Evolutionary conservation across 1,284 basidiomycete genomes (phyloP), one percentile per base, ranked within the genome.

Genomic region (Ganoderma multipileum): DNA sequence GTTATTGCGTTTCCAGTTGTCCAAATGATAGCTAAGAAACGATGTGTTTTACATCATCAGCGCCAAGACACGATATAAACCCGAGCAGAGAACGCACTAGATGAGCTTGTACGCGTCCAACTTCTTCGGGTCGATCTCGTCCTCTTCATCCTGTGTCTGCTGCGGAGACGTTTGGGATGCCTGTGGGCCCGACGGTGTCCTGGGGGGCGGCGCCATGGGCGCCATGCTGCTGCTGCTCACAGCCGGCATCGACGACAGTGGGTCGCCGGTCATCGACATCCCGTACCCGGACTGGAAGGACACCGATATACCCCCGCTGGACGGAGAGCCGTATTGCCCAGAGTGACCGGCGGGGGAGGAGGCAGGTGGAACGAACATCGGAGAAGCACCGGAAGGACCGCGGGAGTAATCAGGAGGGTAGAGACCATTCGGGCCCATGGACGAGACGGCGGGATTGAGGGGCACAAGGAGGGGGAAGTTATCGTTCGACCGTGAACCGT

Each of bases 71-170:
- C 20, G 5, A 36, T 60, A 55, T 52, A 28, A 6, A 66, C 14
- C 11, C 30, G 44, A 54, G 23, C 3, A 23, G 52, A 39, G 33
- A 55, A 79, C 87, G 36, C 75, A 93, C 91, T 88, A 87, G 69
- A 95, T 92, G n/a, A 95, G 85, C 79, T 95, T 95, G 72, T 91
- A 87, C 0, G 94, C 93, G 76, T 95, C 93, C 26, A 86, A 84
- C 74, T 88, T 88, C 77, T 91, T 92, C 2, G 92, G 88, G 55
- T 72, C 71, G 14, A 67, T 65, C 72, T 91, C 90, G 5, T 84
- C 83, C 5, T 86, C 84, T 38, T 84, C 80, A 20, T 60, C 38
- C 47, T 75, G 64, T 47, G 74, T 54, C 73, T 78, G 61, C 73
- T 74, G 66, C 1, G 68, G 50, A 26, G 76, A 58, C 70, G 76